These are phyloP conservation scores for Puccinia novopanici DNA, from an alignment of 1,284 basidiomycete genomes.

Conservation along the genomic window DNA sequence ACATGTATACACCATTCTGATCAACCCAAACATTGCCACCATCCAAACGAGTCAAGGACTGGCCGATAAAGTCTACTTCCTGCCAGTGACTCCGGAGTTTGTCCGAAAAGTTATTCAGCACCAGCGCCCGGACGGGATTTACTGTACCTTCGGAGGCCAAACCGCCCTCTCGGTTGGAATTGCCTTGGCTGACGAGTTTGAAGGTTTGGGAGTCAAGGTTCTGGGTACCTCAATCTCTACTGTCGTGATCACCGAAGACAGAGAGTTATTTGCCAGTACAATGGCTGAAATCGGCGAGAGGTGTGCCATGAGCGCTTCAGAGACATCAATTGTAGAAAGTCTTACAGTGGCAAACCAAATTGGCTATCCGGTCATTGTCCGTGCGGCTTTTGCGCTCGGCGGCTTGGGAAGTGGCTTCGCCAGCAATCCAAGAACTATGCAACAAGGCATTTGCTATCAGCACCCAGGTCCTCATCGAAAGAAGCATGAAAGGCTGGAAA, in stretches of 20 bases:
- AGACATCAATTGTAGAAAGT: slow-evolving; percentile 78
- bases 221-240: slow-evolving; percentile 96
- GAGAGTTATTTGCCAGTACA: slow-evolving; percentile 88
- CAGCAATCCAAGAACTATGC: slow-evolving; percentile 82
- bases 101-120: slow-evolving; percentile 97
- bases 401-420: slow-evolving; percentile 95
- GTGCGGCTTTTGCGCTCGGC: slow-evolving; percentile 93
- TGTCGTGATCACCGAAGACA: slow-evolving; percentile 94
- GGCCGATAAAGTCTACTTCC: slow-evolving; percentile 98
- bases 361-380: slow-evolving; percentile 95
- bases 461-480: slow-evolving; percentile 95
- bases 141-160: slow-evolving; percentile 97
- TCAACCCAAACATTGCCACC: slow-evolving; percentile 99
- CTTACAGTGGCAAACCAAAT: slow-evolving; percentile 78
- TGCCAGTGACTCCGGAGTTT: slow-evolving; percentile 96
- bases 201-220: slow-evolving; percentile 76
- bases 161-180: slow-evolving; percentile 96
- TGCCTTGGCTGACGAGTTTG: slow-evolving; percentile 95
- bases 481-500: slow-evolving; percentile 99
- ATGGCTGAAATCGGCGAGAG: slow-evolving; percentile 96
- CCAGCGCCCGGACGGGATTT: slow-evolving; percentile 98
- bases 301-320: slow-evolving; percentile 83
- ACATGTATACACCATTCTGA: slow-evolving; percentile 95
- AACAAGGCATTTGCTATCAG: slow-evolving; percentile 92
- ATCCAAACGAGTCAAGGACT: slow-evolving; percentile 96